Conservation (phyloP, 2,329 filamentous ascomycete species). For the Penicillium sclerotigenum region DNA sequence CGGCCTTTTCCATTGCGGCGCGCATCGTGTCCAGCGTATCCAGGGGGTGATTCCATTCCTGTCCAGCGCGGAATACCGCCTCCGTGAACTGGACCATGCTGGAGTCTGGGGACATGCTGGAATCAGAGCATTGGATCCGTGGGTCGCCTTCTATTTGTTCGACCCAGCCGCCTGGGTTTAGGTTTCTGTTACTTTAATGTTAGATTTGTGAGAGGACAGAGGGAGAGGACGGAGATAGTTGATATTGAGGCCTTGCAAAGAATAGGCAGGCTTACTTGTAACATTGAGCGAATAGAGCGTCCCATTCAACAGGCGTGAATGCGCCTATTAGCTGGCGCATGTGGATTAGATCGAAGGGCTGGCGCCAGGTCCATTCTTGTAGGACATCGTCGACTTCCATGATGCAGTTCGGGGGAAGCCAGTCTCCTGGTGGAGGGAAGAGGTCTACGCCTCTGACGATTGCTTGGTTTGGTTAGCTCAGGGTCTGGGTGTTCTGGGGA, state of each 20-base stretch:
- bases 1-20: constrained; percentile 15
- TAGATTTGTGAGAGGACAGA: neutral
- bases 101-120: neutral
- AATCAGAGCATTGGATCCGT: neutral
- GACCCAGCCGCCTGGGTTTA: constrained; percentile 3
- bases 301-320: constrained; percentile 5
- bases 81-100: neutral
- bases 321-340: constrained; percentile 7
- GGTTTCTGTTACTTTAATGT: neutral
- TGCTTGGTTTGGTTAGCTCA: neutral
- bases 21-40: constrained; percentile 21
- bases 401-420: constrained; percentile 22
- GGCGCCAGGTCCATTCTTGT: constrained; percentile 13
- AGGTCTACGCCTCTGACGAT: constrained; percentile 20
- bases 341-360: constrained; percentile 20
- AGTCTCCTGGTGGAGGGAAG: constrained; percentile 12
- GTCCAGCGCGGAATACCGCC: constrained; percentile 13
- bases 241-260: too few relatives aligned
- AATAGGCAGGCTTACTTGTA: neutral
- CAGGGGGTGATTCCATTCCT: constrained; percentile 15
- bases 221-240: neutral
- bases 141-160: constrained; percentile 5
- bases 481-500: neutral
- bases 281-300: neutral
- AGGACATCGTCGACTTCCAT: constrained; percentile 23